phyloP scores from a whole-genome alignment of 2,329 filamentous ascomycete species.

The Fusarium citri region DNA sequence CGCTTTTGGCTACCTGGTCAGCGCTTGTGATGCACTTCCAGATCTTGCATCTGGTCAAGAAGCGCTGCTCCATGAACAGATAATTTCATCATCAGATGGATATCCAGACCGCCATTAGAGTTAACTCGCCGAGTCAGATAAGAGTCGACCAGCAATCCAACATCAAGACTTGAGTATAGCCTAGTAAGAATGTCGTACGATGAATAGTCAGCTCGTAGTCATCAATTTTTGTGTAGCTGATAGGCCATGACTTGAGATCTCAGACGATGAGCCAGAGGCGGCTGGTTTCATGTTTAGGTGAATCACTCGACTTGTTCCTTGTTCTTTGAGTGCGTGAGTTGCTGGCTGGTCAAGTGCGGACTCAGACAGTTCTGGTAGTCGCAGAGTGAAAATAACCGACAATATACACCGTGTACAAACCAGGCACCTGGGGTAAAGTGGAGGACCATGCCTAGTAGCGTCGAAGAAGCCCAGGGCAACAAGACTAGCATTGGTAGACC shows the following conservation, averaged over 20 bases:
- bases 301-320: slow-evolving; percentile 30
- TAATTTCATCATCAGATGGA: slow-evolving; percentile 6
- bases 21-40: slow-evolving; percentile 7
- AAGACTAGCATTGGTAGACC: slow-evolving; percentile 34
- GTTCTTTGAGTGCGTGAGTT: slow-evolving; percentile 22
- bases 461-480: slow-evolving; percentile 25
- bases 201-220: slow-evolving; percentile 21
- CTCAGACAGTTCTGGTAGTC: slow-evolving; percentile 17
- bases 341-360: slow-evolving; percentile 17
- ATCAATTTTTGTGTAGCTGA: slow-evolving; percentile 8
- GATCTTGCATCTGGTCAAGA: neutral
- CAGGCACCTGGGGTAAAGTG: slow-evolving; percentile 46
- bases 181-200: neutral
- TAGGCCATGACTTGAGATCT: neutral
- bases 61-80: neutral
- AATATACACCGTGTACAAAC: slow-evolving; percentile 38
- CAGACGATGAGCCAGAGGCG: slow-evolving; percentile 36
- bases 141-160: slow-evolving; percentile 2
- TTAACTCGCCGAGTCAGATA: slow-evolving; percentile 14
- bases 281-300: slow-evolving; percentile 48
- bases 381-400: slow-evolving; percentile 40
- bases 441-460: slow-evolving; percentile 32
- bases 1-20: slow-evolving; percentile 7
- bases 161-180: slow-evolving; percentile 10
- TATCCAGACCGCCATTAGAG: slow-evolving; percentile 23